These are phyloP conservation scores for Linum tenue DNA, from an alignment of 345 rosid genomes.

Conservation along the genomic window DNA sequence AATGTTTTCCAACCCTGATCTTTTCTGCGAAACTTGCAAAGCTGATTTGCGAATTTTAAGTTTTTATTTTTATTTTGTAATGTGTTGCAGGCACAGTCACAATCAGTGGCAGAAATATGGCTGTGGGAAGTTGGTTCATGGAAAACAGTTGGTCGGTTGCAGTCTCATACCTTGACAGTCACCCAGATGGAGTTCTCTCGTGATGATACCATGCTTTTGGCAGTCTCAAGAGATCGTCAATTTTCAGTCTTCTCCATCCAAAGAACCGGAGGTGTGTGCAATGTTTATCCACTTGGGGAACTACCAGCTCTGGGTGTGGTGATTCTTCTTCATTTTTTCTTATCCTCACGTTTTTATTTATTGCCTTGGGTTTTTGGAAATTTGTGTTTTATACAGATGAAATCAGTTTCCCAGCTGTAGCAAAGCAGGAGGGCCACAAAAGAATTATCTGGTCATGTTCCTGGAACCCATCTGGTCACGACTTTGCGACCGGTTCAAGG, in stretches of 20 bases:
- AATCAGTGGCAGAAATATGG: constrained; percentile 82
- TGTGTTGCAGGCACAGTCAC: constrained; percentile 67
- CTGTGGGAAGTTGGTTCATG: constrained; percentile 93
- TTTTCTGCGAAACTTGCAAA: too few species aligned
- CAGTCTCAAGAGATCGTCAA: constrained; percentile 94
- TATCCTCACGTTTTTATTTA: background rate
- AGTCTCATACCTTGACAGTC: constrained; percentile 88
- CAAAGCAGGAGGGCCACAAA: constrained; percentile 81
- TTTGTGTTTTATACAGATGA: constrained; percentile 25
- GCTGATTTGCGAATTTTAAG: too few species aligned
- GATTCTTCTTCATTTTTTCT: background rate
- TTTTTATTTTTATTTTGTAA: background rate
- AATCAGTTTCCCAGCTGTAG: constrained; percentile 41
- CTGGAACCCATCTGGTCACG: constrained; percentile 87
- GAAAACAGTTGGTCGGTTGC: constrained; percentile 77
- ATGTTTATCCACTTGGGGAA: background rate
- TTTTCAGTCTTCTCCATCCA: constrained; percentile 67
- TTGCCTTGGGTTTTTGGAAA: background rate
- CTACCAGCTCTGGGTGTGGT: background rate
- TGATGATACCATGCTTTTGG: constrained; percentile 62
- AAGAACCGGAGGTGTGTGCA: constrained; percentile 38
- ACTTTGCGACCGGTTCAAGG: constrained; percentile 87
- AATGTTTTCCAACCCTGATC: too few species aligned
- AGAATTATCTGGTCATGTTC: constrained; percentile 97
- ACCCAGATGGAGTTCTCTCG: constrained; percentile 83